Percentiles rank a stretch among this genome's conserved stretches.
These are phyloP conservation scores for Nakataea oryzae DNA, from an alignment of 2,329 filamentous ascomycete genomes.

Conservation along the genomic window DNA sequence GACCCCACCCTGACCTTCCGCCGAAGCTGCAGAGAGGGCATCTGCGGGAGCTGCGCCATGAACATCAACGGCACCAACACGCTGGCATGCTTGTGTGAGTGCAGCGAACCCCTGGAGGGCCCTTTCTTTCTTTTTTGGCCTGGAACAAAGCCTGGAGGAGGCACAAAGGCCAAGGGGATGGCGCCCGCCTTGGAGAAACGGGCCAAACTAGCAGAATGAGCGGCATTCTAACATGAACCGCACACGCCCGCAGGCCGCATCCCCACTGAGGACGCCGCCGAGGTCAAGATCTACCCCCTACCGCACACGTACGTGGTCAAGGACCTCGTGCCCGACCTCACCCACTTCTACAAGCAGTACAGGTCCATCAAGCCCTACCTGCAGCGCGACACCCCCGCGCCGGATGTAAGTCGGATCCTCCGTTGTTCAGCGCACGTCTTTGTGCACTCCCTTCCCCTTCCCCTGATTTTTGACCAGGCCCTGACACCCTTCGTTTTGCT, in stretches of 20 bases:
- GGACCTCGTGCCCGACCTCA: conserved; percentile 95
- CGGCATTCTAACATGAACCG: conserved; percentile 15
- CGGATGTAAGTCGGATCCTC: conserved; percentile 54
- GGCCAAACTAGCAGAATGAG: not conserved
- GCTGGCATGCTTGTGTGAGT: conserved; percentile 90
- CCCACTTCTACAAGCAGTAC: conserved; percentile 99
- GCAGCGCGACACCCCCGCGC: conserved; percentile 74
- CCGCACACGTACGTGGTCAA: conserved; percentile 99
- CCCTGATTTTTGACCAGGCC: not conserved
- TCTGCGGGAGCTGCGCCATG: conserved; percentile 98
- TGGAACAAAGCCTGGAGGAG: not conserved
- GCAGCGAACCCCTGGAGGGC: not conserved
- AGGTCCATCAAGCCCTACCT: conserved; percentile 99
- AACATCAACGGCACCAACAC: conserved; percentile 99
- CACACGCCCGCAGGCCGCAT: conserved; percentile 63
- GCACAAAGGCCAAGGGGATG: too few species aligned
- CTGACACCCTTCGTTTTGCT: not conserved
- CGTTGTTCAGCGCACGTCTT: conserved; percentile 5
- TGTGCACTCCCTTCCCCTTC: not conserved
- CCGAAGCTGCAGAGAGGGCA: conserved; percentile 92
- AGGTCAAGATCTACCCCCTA: conserved; percentile 92
- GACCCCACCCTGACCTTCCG: conserved; percentile 96
- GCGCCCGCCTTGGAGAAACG: not conserved
- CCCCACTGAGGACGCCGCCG: conserved; percentile 66
- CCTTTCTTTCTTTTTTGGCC: not conserved